Conservation (phyloP, 1,284 basidiomycete species). For the Phellinidium pouzarii region DNA sequence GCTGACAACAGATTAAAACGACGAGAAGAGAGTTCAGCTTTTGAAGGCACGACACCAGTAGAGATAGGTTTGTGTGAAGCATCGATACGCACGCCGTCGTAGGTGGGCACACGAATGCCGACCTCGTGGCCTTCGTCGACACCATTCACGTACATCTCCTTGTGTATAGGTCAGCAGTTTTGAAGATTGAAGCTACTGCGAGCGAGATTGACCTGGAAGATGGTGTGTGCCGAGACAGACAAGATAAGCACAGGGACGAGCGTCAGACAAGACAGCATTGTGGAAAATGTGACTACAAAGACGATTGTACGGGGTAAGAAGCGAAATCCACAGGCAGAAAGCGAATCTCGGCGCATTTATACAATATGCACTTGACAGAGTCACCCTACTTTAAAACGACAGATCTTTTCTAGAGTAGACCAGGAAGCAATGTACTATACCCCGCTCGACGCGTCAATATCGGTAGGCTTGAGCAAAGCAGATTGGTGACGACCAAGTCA, state of each 20-base stretch:
- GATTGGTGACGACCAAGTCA: not conserved
- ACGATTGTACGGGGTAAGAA: not conserved
- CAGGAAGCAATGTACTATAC: not conserved
- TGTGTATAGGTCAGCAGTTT: slow-evolving; percentile 1
- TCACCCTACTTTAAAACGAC: not conserved
- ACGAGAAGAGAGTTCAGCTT: not conserved
- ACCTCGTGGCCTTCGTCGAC: slow-evolving; percentile 39
- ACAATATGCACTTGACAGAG: not conserved
- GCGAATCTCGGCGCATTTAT: not conserved
- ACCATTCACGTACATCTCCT: slow-evolving; percentile 43
- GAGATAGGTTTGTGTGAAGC: not conserved
- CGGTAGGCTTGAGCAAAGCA: not conserved
- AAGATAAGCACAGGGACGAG: slow-evolving; percentile 22
- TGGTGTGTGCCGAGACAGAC: slow-evolving; percentile 37
- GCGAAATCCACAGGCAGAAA: not conserved
- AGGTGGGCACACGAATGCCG: slow-evolving; percentile 42
- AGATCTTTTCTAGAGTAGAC: not conserved
- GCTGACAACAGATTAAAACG: slow-evolving; percentile 28
- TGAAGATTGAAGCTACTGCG: not conserved
- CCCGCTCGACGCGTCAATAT: not conserved
- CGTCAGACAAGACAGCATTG: slow-evolving; percentile 24
- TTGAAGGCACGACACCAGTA: not conserved
- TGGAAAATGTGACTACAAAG: slow-evolving; percentile 16
- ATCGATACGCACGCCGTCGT: slow-evolving; percentile 39
- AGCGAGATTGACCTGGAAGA: slow-evolving; percentile 37